Base-by-base conservation (phyloP, 1,139 yeast species). In the Arxiozyma telluris region DNA sequence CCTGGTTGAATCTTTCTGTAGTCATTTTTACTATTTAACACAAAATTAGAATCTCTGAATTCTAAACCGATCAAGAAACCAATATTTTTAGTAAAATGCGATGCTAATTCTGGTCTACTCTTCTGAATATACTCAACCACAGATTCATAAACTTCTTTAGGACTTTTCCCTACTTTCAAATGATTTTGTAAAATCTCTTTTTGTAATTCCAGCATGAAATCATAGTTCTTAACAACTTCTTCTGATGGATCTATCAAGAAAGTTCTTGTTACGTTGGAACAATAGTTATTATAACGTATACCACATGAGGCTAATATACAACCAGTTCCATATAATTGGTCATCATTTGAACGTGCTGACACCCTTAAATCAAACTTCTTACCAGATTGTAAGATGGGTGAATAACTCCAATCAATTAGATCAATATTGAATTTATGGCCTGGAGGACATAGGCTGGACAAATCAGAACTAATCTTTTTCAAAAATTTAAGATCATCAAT, bases 1-100 rank as follows among this genome's bases (percentile, higher is more conserved):
- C 93, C 93, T 59, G 82, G 84, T 55, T 77, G 77, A 55, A 93
- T 73, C 34, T 70, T 73, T 61, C 95, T 78, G 20, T 61, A 58
- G 48, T 84, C 88, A 68, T 82, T 87, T 65, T 88, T 91, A 30
- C 79, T 76, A 64, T 87, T 88, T 56, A 93, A 74, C 38, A 90
- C 76, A 59, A 87, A 81, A 1, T 84, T 74, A 0, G 93, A 79
- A 68, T 91, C 97, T 69, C 96, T 80, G 66, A 88, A 89, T 66
- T 90, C 97, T 61, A 93, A 80, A 55, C 98, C 98, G 59, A 87
- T 84, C 55, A 89, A 76, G 81, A 95, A 88, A 54, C 98, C 98
- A 60, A 87, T 80, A 64, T 87, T 90, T 65, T 87, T 88, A 54
- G 90, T 78, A 64, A 90, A 86, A 64, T 81, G 74, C 42, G 74